A percentile compares a stretch with the other conserved stretches of the same genome.
Conservation (phyloP, 2,329 filamentous ascomycete species). For the Colletotrichum aenigma region DNA sequence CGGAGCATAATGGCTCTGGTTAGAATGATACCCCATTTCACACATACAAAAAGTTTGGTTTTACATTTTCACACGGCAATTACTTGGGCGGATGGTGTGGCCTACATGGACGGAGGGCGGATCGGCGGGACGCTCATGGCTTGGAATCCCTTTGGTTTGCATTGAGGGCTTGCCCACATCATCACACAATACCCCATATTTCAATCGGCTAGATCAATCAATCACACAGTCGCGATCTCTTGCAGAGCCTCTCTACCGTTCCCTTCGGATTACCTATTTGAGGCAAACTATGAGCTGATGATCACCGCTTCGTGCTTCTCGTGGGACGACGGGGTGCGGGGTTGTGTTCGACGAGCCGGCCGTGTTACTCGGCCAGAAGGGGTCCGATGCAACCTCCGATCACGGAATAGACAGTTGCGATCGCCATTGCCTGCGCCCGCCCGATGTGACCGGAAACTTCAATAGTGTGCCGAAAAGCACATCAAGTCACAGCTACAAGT, state of each 20-base stretch:
- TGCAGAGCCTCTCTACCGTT: not conserved
- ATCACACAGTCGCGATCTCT: not conserved
- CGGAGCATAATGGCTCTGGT: not conserved
- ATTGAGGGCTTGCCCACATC: not conserved
- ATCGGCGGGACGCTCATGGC: not conserved
- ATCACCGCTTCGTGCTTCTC: not conserved
- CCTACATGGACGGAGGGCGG: not conserved
- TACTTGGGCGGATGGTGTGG: not conserved
- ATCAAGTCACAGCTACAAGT: not conserved
- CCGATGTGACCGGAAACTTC: not conserved
- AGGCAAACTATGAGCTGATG: not conserved
- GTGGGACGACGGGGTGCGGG: not conserved
- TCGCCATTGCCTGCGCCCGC: not conserved
- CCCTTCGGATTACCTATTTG: not conserved
- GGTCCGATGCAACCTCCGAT: not conserved
- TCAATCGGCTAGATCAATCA: not conserved
- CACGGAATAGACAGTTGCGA: not conserved
- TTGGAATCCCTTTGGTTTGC: not conserved
- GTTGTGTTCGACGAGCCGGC: not conserved
- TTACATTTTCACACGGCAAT: not conserved
- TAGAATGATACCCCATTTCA: constrained; percentile 19
- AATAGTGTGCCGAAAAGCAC: not conserved
- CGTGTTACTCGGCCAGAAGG: not conserved
- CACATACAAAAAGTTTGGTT: not conserved
- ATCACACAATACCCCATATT: not conserved